Conservation (phyloP, 2,329 filamentous ascomycete genomes). For the Fusarium devonianum region DNA sequence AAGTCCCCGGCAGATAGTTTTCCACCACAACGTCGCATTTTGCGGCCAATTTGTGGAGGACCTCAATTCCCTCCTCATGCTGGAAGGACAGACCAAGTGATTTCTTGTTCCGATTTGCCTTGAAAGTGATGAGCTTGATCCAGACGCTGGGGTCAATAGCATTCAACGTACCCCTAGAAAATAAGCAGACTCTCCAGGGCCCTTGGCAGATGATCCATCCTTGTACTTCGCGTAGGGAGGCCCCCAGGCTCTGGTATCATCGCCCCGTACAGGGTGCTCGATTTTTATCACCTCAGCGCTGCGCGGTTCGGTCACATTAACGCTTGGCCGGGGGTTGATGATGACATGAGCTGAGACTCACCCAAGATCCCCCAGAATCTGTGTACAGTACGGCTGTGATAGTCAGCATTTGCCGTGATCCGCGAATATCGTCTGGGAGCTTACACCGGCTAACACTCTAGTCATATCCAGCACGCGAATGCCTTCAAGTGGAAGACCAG, state of each 20-base stretch:
- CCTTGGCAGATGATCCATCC: conserved; percentile 62
- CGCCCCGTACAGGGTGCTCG: conserved; percentile 88
- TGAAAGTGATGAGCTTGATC: conserved; percentile 21
- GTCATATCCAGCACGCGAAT: conserved; percentile 96
- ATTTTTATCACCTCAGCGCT: conserved; percentile 98
- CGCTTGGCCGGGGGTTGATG: conserved; percentile 2
- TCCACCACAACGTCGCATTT: conserved; percentile 94
- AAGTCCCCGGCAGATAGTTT: conserved; percentile 89
- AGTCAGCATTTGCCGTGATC: conserved; percentile 17
- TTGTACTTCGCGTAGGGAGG: conserved; percentile 88
- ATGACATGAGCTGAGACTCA: conserved; percentile 54
- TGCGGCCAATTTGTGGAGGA: conserved; percentile 83
- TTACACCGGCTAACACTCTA: conserved; percentile 89
- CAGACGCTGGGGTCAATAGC: neutral
- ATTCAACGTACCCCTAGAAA: conserved; percentile 76
- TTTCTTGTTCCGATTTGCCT: conserved; percentile 98
- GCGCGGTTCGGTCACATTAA: conserved; percentile 18
- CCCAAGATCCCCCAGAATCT: conserved; percentile 96
- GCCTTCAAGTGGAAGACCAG: conserved; percentile 74
- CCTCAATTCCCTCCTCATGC: conserved; percentile 80
- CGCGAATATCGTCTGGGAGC: conserved; percentile 45
- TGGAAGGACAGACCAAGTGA: conserved; percentile 92
- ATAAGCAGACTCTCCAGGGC: conserved; percentile 92
- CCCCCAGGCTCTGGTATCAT: conserved; percentile 96
- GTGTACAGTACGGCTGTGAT: conserved; percentile 89